Evolutionary conservation across 2,329 filamentous ascomycete species (phyloP).

Genomic region (Trichophyton benhamiae): DNA sequence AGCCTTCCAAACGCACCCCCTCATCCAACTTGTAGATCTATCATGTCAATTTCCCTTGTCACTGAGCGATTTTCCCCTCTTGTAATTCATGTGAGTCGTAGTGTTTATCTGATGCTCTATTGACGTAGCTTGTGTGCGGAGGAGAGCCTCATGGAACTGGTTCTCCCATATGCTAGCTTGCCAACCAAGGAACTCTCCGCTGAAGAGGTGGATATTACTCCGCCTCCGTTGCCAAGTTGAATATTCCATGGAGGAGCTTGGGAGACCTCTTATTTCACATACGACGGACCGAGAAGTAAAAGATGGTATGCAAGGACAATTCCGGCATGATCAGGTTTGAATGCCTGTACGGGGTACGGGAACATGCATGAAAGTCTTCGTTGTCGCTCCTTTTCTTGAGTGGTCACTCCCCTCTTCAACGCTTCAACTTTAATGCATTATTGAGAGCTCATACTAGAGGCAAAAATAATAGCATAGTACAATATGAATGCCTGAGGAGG

Average conservation of each 20-base stretch:
- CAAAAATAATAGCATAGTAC: neutral
- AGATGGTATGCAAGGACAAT: neutral
- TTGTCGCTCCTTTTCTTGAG: conserved; percentile 1
- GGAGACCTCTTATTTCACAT: neutral
- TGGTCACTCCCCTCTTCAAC: neutral
- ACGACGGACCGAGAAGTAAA: neutral
- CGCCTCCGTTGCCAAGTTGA: neutral
- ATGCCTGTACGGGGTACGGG: neutral
- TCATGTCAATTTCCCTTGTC: neutral
- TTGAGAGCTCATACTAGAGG: neutral
- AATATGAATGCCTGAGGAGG: neutral
- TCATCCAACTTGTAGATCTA: neutral
- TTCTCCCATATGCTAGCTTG: neutral
- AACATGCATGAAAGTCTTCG: neutral
- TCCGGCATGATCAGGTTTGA: neutral
- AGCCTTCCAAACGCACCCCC: neutral
- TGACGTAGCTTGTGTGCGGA: neutral
- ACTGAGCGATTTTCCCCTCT: neutral
- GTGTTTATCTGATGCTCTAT: neutral
- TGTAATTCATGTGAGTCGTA: neutral
- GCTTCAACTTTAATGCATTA: neutral
- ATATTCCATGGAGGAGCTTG: neutral
- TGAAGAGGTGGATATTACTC: neutral
- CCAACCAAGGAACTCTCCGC: neutral
- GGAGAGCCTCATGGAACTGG: neutral